Evolutionary conservation across 257 asterid genomes (phyloP), one percentile per base, ranked within the genome.

Genomic region (Solanum pennellii): DNA sequence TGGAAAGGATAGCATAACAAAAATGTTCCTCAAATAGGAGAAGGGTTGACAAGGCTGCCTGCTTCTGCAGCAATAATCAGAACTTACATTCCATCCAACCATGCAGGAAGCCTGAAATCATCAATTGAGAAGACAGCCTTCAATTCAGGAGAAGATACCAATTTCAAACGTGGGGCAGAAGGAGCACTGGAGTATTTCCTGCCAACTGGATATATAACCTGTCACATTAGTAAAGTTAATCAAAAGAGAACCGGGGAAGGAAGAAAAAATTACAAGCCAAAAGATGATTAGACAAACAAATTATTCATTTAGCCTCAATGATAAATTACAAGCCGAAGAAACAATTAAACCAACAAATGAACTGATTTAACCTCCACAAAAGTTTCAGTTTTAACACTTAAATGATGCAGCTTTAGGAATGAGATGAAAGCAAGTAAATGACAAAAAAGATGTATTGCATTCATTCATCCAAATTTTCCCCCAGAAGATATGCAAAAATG

Each of bases 71-170:
- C 83, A 85, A 29, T 72, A 72, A 33, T 47, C 41, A 86, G 73
- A 85, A 91, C 98, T 91, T 90, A 97, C 99, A 97, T 97, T 85
- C 99, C 99, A 83, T 95, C 98, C 90, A 94, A 33, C 99, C 99
- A 97, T 82, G 95, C 20, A 74, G 99, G 99, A 90, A 97, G 98
- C 91, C 92, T 95, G 88, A 94, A 96, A 82, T 95, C 99, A 25
- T 97, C 99, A 92, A 94, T 88, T 60, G 98, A 93, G 90, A 95
- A 93, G 80, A 94, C 89, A 82, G 93, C 91, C 92, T 92, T 97
- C 94, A 97, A 87, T 82, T 97, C 99, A 56, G 95, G 83, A 89
- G 99, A 89, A 87, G 98, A 90, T 88, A 95, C 91, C 95, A 97
- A 88, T 90, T 95, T 96, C 47, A 95, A 90, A 88, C 99, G 96